Conservation (phyloP, 139 green algal genomes). For the Coelastrella sp. region DNA sequence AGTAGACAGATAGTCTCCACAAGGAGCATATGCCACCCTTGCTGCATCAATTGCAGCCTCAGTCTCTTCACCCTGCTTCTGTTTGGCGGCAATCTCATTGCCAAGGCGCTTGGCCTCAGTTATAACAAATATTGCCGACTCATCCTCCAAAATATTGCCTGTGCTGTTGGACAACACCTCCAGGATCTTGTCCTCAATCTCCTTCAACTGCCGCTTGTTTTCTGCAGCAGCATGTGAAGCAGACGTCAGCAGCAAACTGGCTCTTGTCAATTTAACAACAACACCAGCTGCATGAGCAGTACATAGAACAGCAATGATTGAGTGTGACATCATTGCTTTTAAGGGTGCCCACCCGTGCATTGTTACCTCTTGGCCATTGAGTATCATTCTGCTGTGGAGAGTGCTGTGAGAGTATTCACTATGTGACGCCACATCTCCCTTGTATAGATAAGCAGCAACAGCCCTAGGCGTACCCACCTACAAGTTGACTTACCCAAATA, state of each 20-base stretch:
- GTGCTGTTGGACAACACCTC: constrained; percentile 61
- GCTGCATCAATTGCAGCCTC: constrained; percentile 79
- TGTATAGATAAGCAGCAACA: no score
- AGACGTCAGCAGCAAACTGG: constrained; percentile 29
- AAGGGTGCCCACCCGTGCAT: no score
- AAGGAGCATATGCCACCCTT: constrained; percentile 74
- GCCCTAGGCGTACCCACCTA: not conserved
- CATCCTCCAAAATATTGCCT: constrained; percentile 87
- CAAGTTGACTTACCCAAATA: not conserved
- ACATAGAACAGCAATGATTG: not conserved
- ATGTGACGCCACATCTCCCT: no score
- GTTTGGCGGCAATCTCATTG: constrained; percentile 83
- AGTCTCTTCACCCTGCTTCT: constrained; percentile 67
- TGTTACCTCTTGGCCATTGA: no score
- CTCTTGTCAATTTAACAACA: not conserved
- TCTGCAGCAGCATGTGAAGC: constrained; percentile 63
- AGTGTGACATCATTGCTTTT: not conserved
- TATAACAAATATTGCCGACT: constrained; percentile 81
- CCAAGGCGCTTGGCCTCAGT: constrained; percentile 80
- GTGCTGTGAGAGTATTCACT: no score
- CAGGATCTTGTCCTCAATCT: constrained; percentile 86
- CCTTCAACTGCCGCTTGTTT: constrained; percentile 77
- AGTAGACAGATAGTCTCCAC: constrained; percentile 77
- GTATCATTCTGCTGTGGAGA: no score
- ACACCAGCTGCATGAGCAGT: not conserved